A percentile compares a stretch with the other conserved stretches of the same genome.
Evolutionary conservation across 805 yeast genomes (phyloP).

Genomic region (Saccharomycopsis vini): DNA sequence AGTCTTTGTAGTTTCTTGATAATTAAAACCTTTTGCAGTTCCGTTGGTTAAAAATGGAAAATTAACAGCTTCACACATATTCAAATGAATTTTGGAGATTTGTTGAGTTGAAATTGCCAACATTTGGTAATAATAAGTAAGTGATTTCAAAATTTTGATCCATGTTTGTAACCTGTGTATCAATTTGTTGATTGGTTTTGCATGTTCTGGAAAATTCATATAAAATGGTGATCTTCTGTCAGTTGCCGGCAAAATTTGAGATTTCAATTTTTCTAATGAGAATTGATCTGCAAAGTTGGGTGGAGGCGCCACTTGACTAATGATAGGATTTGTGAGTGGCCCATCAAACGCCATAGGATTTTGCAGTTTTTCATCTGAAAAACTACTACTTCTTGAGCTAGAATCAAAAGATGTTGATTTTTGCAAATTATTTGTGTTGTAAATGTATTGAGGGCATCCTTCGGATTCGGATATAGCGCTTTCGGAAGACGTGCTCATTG

Average conservation of each 20-base stretch:
- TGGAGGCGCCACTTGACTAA: not conserved
- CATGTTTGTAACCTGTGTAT: conserved; percentile 14
- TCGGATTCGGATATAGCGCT: too few species aligned
- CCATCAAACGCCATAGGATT: too few species aligned
- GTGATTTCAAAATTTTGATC: conserved; percentile 13
- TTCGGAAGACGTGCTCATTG: too few species aligned
- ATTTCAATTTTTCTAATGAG: not conserved
- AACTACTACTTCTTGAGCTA: too few species aligned
- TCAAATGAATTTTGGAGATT: conserved; percentile 14
- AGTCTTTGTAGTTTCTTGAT: conserved; percentile 6
- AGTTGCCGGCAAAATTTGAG: conserved; percentile 8
- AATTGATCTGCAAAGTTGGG: not conserved
- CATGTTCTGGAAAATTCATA: conserved; percentile 10
- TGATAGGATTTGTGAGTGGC: not conserved
- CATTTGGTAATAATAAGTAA: conserved; percentile 12
- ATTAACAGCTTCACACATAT: conserved; percentile 21
- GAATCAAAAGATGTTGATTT: too few species aligned
- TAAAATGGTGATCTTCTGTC: conserved; percentile 13
- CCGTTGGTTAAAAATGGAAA: conserved; percentile 27
- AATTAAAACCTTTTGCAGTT: conserved; percentile 12
- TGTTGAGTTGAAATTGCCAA: conserved; percentile 9
- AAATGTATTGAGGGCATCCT: too few species aligned
- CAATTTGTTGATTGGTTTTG: conserved; percentile 11
- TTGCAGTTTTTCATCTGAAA: too few species aligned
- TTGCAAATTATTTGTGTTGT: too few species aligned